Evolutionary conservation across 352 stramenopile species (phyloP).

Genomic region (Phytophthora gonapodyides): DNA sequence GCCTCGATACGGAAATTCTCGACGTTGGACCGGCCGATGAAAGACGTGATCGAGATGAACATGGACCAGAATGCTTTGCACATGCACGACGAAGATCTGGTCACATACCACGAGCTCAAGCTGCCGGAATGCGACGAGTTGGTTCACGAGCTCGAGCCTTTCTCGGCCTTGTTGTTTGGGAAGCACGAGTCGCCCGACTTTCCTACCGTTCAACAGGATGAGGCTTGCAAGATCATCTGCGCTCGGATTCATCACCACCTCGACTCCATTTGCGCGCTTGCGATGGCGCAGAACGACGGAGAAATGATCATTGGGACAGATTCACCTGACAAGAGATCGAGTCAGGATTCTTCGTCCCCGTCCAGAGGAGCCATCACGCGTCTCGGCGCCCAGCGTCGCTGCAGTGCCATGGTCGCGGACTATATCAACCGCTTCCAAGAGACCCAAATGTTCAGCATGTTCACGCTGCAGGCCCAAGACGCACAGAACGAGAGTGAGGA

Average conservation of each 20-base stretch:
- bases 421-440: slow-evolving; percentile 72
- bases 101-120: slow-evolving; percentile 78
- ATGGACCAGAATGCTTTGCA: slow-evolving; percentile 78
- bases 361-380: slow-evolving; percentile 22
- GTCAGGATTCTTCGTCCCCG: slow-evolving; percentile 4
- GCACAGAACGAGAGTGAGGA: slow-evolving; percentile 32
- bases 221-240: slow-evolving; percentile 76
- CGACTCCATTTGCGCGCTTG: slow-evolving; percentile 59
- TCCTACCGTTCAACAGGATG: slow-evolving; percentile 66
- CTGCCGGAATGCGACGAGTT: slow-evolving; percentile 73
- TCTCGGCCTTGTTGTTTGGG: slow-evolving; percentile 62
- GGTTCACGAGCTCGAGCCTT: slow-evolving; percentile 66
- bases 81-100: slow-evolving; percentile 80
- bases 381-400: slow-evolving; percentile 32
- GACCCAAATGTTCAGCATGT: slow-evolving; percentile 88
- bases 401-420: slow-evolving; percentile 55
- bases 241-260: slow-evolving; percentile 65
- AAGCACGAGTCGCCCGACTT: slow-evolving; percentile 59
- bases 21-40: slow-evolving; percentile 61
- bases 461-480: slow-evolving; percentile 51
- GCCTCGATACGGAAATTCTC: slow-evolving; percentile 52
- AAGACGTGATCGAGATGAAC: slow-evolving; percentile 80
- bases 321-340: slow-evolving; percentile 24
- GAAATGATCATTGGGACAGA: slow-evolving; percentile 17
- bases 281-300: slow-evolving; percentile 38